These are phyloP conservation scores for Dactylonectria macrodidyma DNA, from an alignment of 2,329 filamentous ascomycete species.

Conservation along the genomic window DNA sequence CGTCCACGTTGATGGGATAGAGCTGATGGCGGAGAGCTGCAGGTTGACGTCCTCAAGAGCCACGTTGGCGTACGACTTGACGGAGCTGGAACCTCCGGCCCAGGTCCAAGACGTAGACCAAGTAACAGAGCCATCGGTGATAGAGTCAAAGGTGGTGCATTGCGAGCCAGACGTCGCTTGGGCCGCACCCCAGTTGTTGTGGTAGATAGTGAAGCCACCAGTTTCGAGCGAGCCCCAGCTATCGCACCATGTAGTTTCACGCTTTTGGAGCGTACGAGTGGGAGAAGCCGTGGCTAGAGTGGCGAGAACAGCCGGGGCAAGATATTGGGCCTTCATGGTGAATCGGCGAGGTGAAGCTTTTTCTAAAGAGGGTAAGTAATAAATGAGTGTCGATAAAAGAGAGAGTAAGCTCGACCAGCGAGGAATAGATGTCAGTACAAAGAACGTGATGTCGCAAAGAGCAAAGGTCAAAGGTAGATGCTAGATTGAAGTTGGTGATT, in stretches of 20 bases:
- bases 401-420: background rate
- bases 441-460: background rate
- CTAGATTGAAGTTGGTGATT: background rate
- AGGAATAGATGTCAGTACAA: background rate
- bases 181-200: slow-evolving; percentile 65
- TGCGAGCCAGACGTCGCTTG: slow-evolving; percentile 56
- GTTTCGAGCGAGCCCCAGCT: slow-evolving; percentile 55
- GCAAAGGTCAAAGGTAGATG: background rate
- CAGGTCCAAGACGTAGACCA: slow-evolving; percentile 61
- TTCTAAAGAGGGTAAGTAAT: background rate
- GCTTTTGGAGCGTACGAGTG: slow-evolving; percentile 50
- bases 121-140: slow-evolving; percentile 52
- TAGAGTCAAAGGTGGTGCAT: slow-evolving; percentile 58
- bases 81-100: slow-evolving; percentile 55
- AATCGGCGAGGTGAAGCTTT: background rate
- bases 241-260: slow-evolving; percentile 55
- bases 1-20: slow-evolving; percentile 54
- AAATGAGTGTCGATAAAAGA: background rate
- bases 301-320: slow-evolving; percentile 50
- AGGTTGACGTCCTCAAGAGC: slow-evolving; percentile 55
- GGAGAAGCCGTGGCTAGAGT: slow-evolving; percentile 47
- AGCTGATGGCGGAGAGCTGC: slow-evolving; percentile 52
- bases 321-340: slow-evolving; percentile 40
- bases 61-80: slow-evolving; percentile 63
- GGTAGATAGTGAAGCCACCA: slow-evolving; percentile 64